Percentiles rank a stretch among this genome's conserved stretches.
These are phyloP conservation scores for Neltuma alba DNA, from an alignment of 306 rosid species.

Conservation along the genomic window DNA sequence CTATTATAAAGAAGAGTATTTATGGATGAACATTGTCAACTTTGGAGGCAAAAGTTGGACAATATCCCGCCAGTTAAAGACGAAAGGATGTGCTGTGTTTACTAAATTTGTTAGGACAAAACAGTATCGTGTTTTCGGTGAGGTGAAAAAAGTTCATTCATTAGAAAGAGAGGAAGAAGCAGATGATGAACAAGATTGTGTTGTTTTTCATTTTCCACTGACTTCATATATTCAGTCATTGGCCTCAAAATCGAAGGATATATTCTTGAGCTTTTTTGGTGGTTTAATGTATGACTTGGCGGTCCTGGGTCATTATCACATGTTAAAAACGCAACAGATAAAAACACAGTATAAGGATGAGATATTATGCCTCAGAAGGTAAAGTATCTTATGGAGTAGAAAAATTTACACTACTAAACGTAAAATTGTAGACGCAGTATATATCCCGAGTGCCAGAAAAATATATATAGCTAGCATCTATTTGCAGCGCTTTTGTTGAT, in stretches of 20 bases:
- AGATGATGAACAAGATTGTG: neutral
- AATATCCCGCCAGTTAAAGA: conserved; percentile 37
- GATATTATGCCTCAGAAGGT: conserved; percentile 28
- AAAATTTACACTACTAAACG: conserved; percentile 39
- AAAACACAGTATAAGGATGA: conserved; percentile 1
- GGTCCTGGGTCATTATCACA: too few species aligned
- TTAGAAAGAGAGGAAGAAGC: conserved; percentile 7
- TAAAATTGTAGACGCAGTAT: neutral
- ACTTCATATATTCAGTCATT: too few species aligned
- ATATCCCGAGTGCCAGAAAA: too few species aligned
- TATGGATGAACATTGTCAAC: conserved; percentile 50
- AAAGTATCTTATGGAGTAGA: conserved; percentile 29
- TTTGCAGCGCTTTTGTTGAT: too few species aligned
- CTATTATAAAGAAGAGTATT: conserved; percentile 53
- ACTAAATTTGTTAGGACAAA: neutral
- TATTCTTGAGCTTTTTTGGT: neutral
- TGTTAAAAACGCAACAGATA: neutral
- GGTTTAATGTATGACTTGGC: neutral
- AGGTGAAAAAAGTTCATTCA: neutral
- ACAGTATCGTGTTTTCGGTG: neutral
- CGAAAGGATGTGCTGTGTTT: neutral
- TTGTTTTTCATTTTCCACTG: neutral
- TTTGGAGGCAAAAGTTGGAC: conserved; percentile 55
- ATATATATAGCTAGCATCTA: too few species aligned
- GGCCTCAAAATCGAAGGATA: neutral